Evolutionary conservation across 106 monocot species (phyloP), one percentile per base, ranked within the genome.

Genomic region (Dioscorea zingiberensis): DNA sequence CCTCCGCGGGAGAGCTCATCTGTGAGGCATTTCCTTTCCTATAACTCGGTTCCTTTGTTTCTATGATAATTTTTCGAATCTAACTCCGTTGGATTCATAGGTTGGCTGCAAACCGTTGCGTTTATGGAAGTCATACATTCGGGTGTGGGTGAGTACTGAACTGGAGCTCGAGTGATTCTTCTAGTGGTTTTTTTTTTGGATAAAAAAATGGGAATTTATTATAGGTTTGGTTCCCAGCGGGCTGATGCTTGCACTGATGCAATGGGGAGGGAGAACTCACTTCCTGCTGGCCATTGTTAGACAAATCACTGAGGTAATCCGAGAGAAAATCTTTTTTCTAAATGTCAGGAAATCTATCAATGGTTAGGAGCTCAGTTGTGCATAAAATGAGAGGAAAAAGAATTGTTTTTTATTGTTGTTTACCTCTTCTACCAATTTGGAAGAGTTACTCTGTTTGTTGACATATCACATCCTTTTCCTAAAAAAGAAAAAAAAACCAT

Each of bases 191-290:
- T 51, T 17, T 21, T 16, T 18, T 22, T 60, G 25, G 22, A 44
- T 47, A 12, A 66, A 29, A n/a, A 19, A 3, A 21, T 65, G 18
- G 2, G 44, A 44, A 13, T 45, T 38, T 24, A 32, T 58, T 16
- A 38, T 54, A 94, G 94, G 94, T 18, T 65, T 94, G 71, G 86
- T 90, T 73, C 89, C 81, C 10, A 83, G 83, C 22, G 76, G 86
- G 47, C 79, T 69, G 45, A 8, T 80, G 47, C 49, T 84, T 65
- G 55, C 83, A 21, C 57, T 90, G 72, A 72, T 94, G 86, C 94
- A 94, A 70, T 89, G 86, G 94, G 90, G 89, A 69, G 94, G 94
- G 64, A 73, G 94, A 75, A 90, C 87, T 63, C 94, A 94, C 69
- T 94, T 94, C 74, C 68, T 89, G 69, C 74, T 94, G 23, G 89